Evolutionary conservation across 73 alveolate genomes (phyloP).

Genomic region (Blepharisma stoltei): DNA sequence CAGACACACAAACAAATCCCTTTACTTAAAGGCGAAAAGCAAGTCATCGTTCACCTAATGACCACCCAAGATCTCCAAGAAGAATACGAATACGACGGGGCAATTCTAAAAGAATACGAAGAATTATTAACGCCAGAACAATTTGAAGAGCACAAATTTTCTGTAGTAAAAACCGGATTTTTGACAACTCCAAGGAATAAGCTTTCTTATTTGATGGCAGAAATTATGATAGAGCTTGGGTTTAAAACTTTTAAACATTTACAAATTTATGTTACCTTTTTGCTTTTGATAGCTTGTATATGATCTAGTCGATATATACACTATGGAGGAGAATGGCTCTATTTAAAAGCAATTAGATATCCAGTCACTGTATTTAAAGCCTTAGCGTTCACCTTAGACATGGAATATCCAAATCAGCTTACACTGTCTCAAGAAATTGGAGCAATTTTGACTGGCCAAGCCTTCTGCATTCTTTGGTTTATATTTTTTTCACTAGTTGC

Average conservation of each 20-base stretch:
- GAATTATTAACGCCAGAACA: constrained; percentile 21
- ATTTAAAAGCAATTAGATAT: constrained; percentile 31
- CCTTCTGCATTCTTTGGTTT: constrained; percentile 36
- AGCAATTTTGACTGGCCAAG: constrained; percentile 36
- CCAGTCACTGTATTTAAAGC: constrained; percentile 48
- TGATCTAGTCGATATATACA: constrained; percentile 56
- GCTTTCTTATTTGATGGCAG: constrained; percentile 44
- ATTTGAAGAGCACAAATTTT: background rate
- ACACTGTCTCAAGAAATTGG: constrained; percentile 35
- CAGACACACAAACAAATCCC: constrained; percentile 29
- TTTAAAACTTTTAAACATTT: constrained; percentile 38
- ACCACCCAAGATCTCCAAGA: background rate
- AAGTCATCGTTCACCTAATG: background rate
- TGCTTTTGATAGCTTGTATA: constrained; percentile 41
- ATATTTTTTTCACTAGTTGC: constrained; percentile 26
- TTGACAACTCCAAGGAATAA: constrained; percentile 35
- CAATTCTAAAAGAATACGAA: background rate
- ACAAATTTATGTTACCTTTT: constrained; percentile 47
- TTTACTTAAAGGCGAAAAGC: background rate
- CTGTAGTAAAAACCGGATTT: constrained; percentile 8
- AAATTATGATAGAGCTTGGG: constrained; percentile 46
- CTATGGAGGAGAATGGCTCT: constrained; percentile 53
- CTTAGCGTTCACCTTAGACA: constrained; percentile 42
- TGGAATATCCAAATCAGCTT: constrained; percentile 38
- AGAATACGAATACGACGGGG: background rate